These are phyloP conservation scores for Mariannaea elegans DNA, from an alignment of 2,329 filamentous ascomycete genomes.

Conservation along the genomic window DNA sequence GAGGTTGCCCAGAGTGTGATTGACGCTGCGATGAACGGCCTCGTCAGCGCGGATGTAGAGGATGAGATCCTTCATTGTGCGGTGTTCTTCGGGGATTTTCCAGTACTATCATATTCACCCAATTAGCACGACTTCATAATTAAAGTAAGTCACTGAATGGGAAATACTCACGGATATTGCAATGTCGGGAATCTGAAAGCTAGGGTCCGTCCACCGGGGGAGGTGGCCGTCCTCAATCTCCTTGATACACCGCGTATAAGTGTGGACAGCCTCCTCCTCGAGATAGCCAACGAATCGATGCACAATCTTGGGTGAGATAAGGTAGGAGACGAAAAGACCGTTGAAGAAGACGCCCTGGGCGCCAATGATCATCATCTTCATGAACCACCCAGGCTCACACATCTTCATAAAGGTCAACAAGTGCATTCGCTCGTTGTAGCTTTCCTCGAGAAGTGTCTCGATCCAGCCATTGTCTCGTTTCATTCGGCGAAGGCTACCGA, in stretches of 20 bases:
- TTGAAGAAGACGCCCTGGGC: slow-evolving; percentile 99
- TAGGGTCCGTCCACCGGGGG: slow-evolving; percentile 77
- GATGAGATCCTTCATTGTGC: slow-evolving; percentile 86
- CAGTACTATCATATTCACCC: slow-evolving; percentile 69
- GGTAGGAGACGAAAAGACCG: slow-evolving; percentile 86
- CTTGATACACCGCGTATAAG: slow-evolving; percentile 87
- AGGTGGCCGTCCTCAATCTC: slow-evolving; percentile 88
- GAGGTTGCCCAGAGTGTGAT: slow-evolving; percentile 92
- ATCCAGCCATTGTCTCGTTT: slow-evolving; percentile 98
- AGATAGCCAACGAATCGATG: slow-evolving; percentile 97
- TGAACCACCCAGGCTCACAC: slow-evolving; percentile 78
- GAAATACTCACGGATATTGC: slow-evolving; percentile 66
- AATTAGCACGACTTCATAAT: slow-evolving; percentile 8
- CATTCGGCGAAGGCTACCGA: slow-evolving; percentile 83
- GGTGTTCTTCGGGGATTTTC: slow-evolving; percentile 86
- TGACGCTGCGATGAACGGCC: slow-evolving; percentile 90
- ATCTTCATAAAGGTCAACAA: slow-evolving; percentile 93
- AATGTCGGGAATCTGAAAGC: slow-evolving; percentile 84
- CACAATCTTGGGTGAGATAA: slow-evolving; percentile 85
- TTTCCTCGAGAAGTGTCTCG: slow-evolving; percentile 88
- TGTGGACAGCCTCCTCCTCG: slow-evolving; percentile 96
- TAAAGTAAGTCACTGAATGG: background rate
- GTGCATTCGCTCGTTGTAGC: slow-evolving; percentile 94
- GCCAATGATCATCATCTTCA: slow-evolving; percentile 89
- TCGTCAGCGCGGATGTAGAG: slow-evolving; percentile 92